Evolutionary conservation across 2,329 filamentous ascomycete genomes (phyloP).

Genomic region (Neofusicoccum sp.): DNA sequence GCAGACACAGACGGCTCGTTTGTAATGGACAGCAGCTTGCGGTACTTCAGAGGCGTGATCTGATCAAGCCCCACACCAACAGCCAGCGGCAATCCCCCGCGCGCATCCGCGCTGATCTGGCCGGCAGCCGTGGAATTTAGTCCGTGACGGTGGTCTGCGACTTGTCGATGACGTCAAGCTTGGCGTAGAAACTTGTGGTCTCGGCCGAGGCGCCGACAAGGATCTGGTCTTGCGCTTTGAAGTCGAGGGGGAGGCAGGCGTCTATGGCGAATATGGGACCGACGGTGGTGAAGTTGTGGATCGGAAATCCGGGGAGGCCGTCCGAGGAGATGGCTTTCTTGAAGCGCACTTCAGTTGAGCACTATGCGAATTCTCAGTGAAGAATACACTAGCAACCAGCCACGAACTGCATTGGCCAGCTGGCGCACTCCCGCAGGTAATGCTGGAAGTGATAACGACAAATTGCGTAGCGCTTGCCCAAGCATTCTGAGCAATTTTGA

Average conservation of each 20-base stretch:
- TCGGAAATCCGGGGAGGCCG: neutral
- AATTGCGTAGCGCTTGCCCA: neutral
- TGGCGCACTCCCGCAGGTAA: neutral
- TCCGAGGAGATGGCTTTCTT: neutral
- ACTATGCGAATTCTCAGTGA: neutral
- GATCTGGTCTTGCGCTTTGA: constrained; percentile 3
- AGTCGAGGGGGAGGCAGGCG: neutral
- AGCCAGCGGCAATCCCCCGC: neutral
- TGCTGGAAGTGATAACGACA: neutral
- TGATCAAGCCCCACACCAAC: constrained; percentile 4
- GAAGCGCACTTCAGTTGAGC: neutral
- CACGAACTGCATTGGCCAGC: constrained; percentile 1
- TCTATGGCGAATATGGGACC: constrained; percentile 7
- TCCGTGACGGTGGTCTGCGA: neutral
- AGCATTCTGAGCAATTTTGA: constrained; percentile 1
- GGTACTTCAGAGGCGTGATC: constrained; percentile 6
- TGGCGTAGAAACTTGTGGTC: neutral
- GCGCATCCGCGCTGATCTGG: neutral
- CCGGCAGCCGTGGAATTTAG: neutral
- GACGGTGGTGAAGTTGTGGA: constrained; percentile 9
- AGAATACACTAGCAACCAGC: neutral
- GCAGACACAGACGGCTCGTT: constrained; percentile 1
- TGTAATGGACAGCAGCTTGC: neutral
- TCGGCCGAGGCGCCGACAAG: neutral
- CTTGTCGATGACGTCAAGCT: constrained; percentile 1